These are phyloP conservation scores for Pseudomonodictys pantanalensis DNA, from an alignment of 495 filamentous ascomycete genomes.

Conservation along the genomic window DNA sequence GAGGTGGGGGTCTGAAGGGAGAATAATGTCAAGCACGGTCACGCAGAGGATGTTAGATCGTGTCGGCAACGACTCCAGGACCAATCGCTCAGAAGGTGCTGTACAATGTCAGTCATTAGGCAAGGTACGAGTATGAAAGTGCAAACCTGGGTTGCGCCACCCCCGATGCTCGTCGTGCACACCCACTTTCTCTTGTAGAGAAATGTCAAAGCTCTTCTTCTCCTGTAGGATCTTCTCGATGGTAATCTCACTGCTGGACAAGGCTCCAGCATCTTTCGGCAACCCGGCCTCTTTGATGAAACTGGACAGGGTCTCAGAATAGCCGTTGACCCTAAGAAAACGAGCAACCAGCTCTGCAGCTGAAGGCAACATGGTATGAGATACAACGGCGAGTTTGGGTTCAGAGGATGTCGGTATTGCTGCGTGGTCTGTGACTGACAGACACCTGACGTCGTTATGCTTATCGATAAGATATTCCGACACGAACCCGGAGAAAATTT, in stretches of 20 bases:
- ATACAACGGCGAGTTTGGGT: neutral
- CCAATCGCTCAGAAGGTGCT: slow-evolving; percentile 52
- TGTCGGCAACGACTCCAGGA: slow-evolving; percentile 46
- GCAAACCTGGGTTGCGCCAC: slow-evolving; percentile 54
- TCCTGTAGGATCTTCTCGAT: slow-evolving; percentile 64
- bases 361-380: neutral
- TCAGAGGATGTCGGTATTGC: neutral
- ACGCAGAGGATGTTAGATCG: slow-evolving; percentile 56
- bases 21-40: slow-evolving; percentile 45
- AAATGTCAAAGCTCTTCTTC: slow-evolving; percentile 62
- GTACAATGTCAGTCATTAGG: slow-evolving; percentile 2
- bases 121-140: neutral
- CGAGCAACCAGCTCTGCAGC: slow-evolving; percentile 54
- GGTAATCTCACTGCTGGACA: slow-evolving; percentile 49
- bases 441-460: neutral
- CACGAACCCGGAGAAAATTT: too few relatives aligned
- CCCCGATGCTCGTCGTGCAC: slow-evolving; percentile 41
- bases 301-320: slow-evolving; percentile 55
- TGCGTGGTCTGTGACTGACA: too few relatives aligned
- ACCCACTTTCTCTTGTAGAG: slow-evolving; percentile 53
- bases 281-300: slow-evolving; percentile 64
- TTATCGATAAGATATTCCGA: too few relatives aligned
- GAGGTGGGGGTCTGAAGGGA: neutral
- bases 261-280: slow-evolving; percentile 45
- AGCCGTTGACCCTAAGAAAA: slow-evolving; percentile 59